Evolutionary conservation across 352 stramenopile genomes (phyloP), one percentile per base, ranked within the genome.

Genomic region (Globisporangium nodosum): DNA sequence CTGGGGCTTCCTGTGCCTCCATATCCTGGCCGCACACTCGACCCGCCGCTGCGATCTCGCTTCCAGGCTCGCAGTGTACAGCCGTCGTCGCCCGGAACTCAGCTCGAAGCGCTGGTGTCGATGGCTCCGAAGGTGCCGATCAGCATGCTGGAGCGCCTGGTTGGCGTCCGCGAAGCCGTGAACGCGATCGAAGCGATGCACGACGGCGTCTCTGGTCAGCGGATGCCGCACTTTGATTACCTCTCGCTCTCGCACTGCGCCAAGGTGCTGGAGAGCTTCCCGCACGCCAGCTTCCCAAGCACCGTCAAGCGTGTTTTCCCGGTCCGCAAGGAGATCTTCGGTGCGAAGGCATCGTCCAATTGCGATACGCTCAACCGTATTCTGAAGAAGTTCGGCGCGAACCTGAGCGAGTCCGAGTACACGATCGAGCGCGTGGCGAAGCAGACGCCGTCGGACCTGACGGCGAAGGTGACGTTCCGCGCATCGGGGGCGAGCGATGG

Each of bases 1-100:
- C 69, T 98, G 12, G 90, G 82, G 45, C 62, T 98, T 3, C 87
- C 90, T 1, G 76, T 89, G 50, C 90, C 90, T 39, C 87, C 87
- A 16, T 97, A 95, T 57, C 78, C 85, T 13, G 87, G 87, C 1
- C 81, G 83, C 6, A 88, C 88, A 12, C 72, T 96, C 18, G 88
- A 97, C 50, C 88, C 88, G 27, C 88, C 88, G 6, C 68, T 97
- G 12, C 83, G 88, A 1, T 96, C 85, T 4, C 81, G 88, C 15
- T 96, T 96, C 76, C 73, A 94, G 52, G 87, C 87, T 5, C 70
- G 86, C 11, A 83, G 87, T 46, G 66, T 96, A 1, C 64, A 75
- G 42, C 73, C 82, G 4, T 76, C 73, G 8, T 85, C 78, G 20
- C 84, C 81, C 11, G 81, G 81, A 3, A 83, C 76, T 8, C 81